phyloP scores from a whole-genome alignment of 2,329 filamentous ascomycete species.

The Stagonosporopsis chrysanthemi region DNA sequence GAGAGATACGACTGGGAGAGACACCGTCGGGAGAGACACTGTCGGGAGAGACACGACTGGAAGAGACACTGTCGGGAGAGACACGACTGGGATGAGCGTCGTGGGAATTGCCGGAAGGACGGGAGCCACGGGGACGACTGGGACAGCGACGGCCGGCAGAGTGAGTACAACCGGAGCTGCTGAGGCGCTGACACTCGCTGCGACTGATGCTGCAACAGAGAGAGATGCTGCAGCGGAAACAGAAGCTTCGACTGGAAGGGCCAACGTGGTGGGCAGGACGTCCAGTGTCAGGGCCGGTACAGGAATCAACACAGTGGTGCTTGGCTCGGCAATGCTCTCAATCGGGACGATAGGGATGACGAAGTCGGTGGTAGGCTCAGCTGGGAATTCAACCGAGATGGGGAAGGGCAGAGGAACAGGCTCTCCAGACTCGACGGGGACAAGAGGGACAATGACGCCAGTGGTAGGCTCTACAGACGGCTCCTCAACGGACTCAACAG shows the following conservation, averaged over 20 bases:
- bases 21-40: too few species aligned
- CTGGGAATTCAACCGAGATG: not conserved
- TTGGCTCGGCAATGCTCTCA: not conserved
- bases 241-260: not conserved
- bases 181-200: not conserved
- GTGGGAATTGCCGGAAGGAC: not conserved
- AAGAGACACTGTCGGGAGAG: too few species aligned
- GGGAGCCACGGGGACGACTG: not conserved
- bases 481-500: constrained; percentile 2
- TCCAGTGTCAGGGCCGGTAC: constrained; percentile 9
- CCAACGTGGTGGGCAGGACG: not conserved
- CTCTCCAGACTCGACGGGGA: not conserved
- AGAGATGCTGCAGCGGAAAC: not conserved
- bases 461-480: not conserved
- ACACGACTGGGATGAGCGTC: not conserved
- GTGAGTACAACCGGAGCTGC: not conserved
- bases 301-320: constrained; percentile 1
- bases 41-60: too few species aligned
- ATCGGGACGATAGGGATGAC: not conserved
- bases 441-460: not conserved
- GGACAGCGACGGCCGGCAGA: not conserved
- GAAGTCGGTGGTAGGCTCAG: not conserved
- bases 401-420: not conserved
- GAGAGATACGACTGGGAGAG: not conserved
- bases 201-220: not conserved